Evolutionary conservation across 2,329 filamentous ascomycete species (phyloP).

Genomic region (Metarhizium brunneum): DNA sequence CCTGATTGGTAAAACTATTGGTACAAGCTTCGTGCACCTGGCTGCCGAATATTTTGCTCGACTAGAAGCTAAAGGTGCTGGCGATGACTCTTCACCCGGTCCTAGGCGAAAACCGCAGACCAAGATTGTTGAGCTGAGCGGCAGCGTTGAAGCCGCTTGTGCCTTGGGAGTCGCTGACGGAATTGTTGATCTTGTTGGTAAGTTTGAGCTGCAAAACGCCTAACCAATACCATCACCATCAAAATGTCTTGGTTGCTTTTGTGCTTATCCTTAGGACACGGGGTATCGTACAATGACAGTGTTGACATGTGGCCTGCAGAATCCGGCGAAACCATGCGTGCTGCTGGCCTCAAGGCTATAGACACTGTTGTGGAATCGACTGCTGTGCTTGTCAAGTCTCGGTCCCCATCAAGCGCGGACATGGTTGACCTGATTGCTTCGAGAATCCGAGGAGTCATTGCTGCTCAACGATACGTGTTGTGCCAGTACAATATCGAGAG

Average conservation of each 20-base stretch:
- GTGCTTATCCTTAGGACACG: background rate
- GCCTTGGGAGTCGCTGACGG: constrained; percentile 92
- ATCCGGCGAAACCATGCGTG: constrained; percentile 97
- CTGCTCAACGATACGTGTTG: constrained; percentile 84
- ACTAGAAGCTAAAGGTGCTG: constrained; percentile 53
- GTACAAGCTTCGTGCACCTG: constrained; percentile 88
- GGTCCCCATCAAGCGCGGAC: constrained; percentile 66
- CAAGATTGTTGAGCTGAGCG: constrained; percentile 87
- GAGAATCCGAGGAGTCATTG: constrained; percentile 88
- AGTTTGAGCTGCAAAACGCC: constrained; percentile 24
- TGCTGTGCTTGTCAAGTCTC: constrained; percentile 87
- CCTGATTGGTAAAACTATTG: constrained; percentile 84
- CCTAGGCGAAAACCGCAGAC: constrained; percentile 56
- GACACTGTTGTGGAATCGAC: constrained; percentile 85
- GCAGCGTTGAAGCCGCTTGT: constrained; percentile 94
- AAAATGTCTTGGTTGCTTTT: background rate
- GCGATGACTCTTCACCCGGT: constrained; percentile 22
- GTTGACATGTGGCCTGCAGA: constrained; percentile 41
- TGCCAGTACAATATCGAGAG: constrained; percentile 94
- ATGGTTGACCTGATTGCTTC: constrained; percentile 78
- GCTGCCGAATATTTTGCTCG: constrained; percentile 74
- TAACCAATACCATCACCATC: background rate
- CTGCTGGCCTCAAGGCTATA: constrained; percentile 86
- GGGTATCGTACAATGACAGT: background rate
- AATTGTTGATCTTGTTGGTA: constrained; percentile 94